A percentile compares a stretch with the other conserved stretches of the same genome.
These are phyloP conservation scores for Huntiella moniliformis DNA, from an alignment of 2,329 filamentous ascomycete species.

Conservation along the genomic window DNA sequence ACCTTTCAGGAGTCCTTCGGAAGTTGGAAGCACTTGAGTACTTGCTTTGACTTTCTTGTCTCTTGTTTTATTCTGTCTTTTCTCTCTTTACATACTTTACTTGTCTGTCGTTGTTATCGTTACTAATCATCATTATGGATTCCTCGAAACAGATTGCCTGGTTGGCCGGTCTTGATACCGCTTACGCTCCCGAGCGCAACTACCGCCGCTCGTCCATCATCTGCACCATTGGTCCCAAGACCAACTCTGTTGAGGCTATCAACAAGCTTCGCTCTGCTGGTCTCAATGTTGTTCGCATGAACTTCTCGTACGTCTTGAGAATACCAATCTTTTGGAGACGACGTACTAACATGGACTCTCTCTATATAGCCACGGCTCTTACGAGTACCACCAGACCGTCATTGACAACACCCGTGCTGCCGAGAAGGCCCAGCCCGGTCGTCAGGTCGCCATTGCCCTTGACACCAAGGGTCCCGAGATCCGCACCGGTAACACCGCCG, in stretches of 20 bases:
- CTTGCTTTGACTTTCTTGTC: too few species aligned
- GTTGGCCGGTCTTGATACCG: slow-evolving; percentile 63
- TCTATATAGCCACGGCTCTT: slow-evolving; percentile 34
- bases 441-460: slow-evolving; percentile 87
- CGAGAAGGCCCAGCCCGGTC: slow-evolving; percentile 57
- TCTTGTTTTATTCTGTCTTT: too few species aligned
- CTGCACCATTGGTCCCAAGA: slow-evolving; percentile 97
- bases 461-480: slow-evolving; percentile 49
- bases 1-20: too few species aligned
- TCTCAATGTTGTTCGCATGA: slow-evolving; percentile 98
- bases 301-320: slow-evolving; percentile 39
- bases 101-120: too few species aligned
- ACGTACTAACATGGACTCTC: neutral
- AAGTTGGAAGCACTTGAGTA: too few species aligned
- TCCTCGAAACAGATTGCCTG: slow-evolving; percentile 31
- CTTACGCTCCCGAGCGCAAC: slow-evolving; percentile 69
- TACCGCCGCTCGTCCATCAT: slow-evolving; percentile 97
- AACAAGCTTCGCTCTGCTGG: slow-evolving; percentile 79
- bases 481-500: slow-evolving; percentile 49
- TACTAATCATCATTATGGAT: too few species aligned
- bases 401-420: slow-evolving; percentile 89
- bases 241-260: slow-evolving; percentile 93
- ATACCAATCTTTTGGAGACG: neutral
- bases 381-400: slow-evolving; percentile 96
- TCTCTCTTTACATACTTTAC: too few species aligned